Evolutionary conservation across 805 yeast genomes (phyloP), one percentile per base, ranked within the genome.

Genomic region (Deakozyma indianensis): DNA sequence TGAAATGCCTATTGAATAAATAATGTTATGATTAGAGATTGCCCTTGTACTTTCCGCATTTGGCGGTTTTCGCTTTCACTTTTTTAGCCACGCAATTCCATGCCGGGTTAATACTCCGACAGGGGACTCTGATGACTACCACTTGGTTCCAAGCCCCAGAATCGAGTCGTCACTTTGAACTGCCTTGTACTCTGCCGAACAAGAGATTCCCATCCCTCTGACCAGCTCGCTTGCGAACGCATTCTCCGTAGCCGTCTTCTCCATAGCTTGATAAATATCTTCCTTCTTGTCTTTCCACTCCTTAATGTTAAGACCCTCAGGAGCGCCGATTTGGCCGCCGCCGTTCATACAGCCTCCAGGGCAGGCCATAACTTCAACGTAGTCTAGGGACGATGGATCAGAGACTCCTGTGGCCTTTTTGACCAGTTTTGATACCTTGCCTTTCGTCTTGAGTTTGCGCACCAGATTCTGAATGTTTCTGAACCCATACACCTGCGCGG

Each of bases 301-400:
- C 45, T 54, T 56, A 43, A 48, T 43, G 14, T 54, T 53, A 15
- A 54, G 48, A 27, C 47, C 55, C 18, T 50, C 60, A n/a, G 64
- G 63, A 11, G 61, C 69, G 3, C 75, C 70, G 18, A 86, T 73
- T 55, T 87, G 88, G 0, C 98, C 98, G 21, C 98, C 97, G 9
- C 98, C 98, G 56, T 90, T 92, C 47, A 88, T 83, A 57, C 97
- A 92, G 1, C 98, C 98, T 23, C 85, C 87, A 3, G 98, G 98
- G 61, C 98, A 92, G 0, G 98, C 98, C 96, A 87, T 90, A 41
- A 92, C 82, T 56, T 92, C 98, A 3, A 90, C 83, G 53, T 82
- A 84, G 50, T 85, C 92, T 53, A 83, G 79, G 35, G 66, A 68
- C 25, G 74, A 62, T 0, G 90, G 82, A 48, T 83, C 88, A 0